Base-by-base conservation (phyloP, 2,329 filamentous ascomycete genomes). In the Colletotrichum euphorbiae region DNA sequence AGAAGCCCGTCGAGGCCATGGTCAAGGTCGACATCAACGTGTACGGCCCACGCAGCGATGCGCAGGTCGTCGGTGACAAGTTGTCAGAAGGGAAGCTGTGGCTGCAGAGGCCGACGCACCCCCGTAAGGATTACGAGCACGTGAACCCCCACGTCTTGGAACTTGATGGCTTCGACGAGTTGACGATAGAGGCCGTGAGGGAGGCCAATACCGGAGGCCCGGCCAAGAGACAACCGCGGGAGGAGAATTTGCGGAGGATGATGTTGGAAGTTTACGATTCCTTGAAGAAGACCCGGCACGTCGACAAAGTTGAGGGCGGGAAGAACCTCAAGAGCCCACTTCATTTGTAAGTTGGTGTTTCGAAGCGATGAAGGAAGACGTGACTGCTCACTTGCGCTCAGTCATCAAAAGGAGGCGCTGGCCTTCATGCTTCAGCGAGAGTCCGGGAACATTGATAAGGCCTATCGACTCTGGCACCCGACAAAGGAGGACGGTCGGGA, bases 391-490 rank as follows among this genome's bases (percentile, higher is more conserved):
- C 8, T 15, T 9, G 33, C n/a, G 3, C 0, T 0, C 38, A 83
- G 81, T 0, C 80, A 82, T 31, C 81, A 83, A 72, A 61, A 78
- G 42, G 66, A 77, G 50, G 80, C 78, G 0, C 65, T 82, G 1
- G 72, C 73, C 2, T 82, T 81, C 56, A 81, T 82, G 76, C 57
- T 73, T 3, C 74, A 80, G 45, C 73, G 80, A 62, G 80, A 82
- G 62, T 75, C 76, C 12, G 78, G 80, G 0, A 42, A 75, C 0
- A 77, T 79, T 15, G 66, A 64, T 0, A 70, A 75, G 1, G 60
- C 71, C 4, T 79, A 74, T 31, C 72, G 75, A 12, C 72, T 81
- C 1, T 80, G 79, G 79, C 43, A 77, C 59, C 69, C 74, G 40
- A 67, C 72, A 42, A 24, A 38, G 17, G 51, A 72, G 50, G 66